These are phyloP conservation scores for Craspedostauros australis DNA, from an alignment of 108 stramenopile genomes.

Conservation along the genomic window DNA sequence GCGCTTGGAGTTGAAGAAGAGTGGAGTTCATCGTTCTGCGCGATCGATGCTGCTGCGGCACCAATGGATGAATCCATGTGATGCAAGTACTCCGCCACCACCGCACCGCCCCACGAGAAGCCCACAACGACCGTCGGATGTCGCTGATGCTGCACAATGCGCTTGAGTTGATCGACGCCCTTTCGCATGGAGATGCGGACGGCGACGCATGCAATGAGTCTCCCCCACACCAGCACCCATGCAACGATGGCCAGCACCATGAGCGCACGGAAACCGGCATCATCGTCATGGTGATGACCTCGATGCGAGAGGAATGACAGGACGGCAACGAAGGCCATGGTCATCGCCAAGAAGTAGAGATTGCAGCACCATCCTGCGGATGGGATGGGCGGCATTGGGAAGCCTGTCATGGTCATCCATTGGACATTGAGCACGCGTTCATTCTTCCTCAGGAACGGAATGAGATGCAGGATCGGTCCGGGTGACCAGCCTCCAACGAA, in stretches of 20 bases:
- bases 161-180: not conserved
- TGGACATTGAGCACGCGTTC: too few species aligned
- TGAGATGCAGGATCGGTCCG: conserved; percentile 7
- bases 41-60: not conserved
- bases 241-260: too few species aligned
- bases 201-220: too few species aligned
- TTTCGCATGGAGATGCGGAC: not conserved
- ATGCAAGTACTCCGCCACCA: not conserved
- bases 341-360: not conserved
- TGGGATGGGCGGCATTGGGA: conserved; percentile 17
- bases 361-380: conserved; percentile 11
- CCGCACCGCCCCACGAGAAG: conserved; percentile 17
- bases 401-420: too few species aligned
- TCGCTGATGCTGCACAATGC: too few species aligned
- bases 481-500: conserved; percentile 27
- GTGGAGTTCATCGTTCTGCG: not conserved
- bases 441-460: not conserved
- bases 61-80: not conserved
- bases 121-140: conserved; percentile 6
- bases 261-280: too few species aligned
- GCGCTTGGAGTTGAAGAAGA: too few species aligned
- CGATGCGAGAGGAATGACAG: not conserved
- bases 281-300: too few species aligned
- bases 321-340: not conserved
- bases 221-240: too few species aligned